Evolutionary conservation across 345 rosid genomes (phyloP).

Genomic region (Sisymbrium irio): DNA sequence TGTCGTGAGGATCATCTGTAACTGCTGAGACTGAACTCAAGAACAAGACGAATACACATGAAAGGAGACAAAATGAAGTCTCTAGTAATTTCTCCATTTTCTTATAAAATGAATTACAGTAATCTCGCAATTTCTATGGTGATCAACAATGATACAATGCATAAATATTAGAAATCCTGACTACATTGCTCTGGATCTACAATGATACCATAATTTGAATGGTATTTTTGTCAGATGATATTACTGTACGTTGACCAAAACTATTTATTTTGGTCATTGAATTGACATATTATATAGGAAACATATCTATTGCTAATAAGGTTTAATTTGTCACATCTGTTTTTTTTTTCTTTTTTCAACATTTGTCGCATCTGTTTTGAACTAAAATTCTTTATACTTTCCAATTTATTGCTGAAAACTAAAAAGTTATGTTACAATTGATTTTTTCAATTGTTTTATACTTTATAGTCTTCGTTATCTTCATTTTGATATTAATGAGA

Average conservation of each 20-base stretch:
- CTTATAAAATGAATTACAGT: background rate
- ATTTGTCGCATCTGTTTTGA: too few relatives aligned
- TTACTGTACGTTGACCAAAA: background rate
- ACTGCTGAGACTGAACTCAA: slow-evolving; percentile 13
- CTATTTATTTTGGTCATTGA: background rate
- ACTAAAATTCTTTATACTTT: background rate
- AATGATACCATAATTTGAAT: background rate
- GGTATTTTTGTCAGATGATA: background rate
- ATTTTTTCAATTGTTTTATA: background rate
- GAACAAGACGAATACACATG: background rate
- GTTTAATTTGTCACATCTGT: too few relatives aligned
- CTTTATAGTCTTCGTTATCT: background rate
- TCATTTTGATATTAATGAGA: too few relatives aligned
- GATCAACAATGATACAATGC: background rate
- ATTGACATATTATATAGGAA: background rate
- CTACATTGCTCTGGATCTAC: background rate
- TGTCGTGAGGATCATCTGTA: slow-evolving; percentile 1
- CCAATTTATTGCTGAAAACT: background rate
- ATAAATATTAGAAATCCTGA: background rate
- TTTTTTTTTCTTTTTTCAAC: too few relatives aligned
- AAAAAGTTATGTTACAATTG: background rate
- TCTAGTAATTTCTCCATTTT: slow-evolving; percentile 4
- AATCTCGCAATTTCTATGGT: background rate
- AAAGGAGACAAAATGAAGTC: background rate
- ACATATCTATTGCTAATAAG: too few relatives aligned